Conservation (phyloP, 345 rosid genomes). For the Gossypium longicalyx region DNA sequence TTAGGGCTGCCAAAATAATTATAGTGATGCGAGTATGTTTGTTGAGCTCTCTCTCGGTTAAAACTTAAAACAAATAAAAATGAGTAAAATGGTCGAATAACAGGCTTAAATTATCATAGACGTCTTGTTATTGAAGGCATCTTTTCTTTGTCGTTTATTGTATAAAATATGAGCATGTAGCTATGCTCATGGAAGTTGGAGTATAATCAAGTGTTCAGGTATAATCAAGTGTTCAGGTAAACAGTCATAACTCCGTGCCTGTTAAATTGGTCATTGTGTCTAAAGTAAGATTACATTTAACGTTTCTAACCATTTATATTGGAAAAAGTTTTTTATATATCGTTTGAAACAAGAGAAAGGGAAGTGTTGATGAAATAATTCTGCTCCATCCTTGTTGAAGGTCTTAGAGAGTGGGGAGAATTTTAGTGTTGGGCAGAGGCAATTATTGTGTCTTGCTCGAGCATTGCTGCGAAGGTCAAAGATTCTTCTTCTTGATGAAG, state of each 20-base stretch:
- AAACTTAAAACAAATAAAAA: background rate
- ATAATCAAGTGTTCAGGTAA: background rate
- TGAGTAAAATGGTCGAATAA: background rate
- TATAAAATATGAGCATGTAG: background rate
- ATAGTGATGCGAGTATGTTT: background rate
- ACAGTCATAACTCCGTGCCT: background rate
- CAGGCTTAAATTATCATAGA: background rate
- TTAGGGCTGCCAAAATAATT: background rate
- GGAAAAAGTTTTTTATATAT: background rate
- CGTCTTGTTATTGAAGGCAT: background rate
- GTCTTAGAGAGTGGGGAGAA: conserved; percentile 87
- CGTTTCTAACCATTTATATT: background rate
- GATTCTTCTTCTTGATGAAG: conserved; percentile 95
- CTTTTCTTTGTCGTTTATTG: background rate
- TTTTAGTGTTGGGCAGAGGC: conserved; percentile 93
- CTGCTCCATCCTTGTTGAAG: conserved; percentile 22
- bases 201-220: background rate
- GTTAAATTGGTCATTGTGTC: background rate
- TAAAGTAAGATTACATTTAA: background rate
- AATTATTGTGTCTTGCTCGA: conserved; percentile 83
- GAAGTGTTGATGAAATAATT: background rate
- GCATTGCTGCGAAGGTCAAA: conserved; percentile 80
- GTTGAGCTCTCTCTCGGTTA: background rate
- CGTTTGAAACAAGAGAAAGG: background rate
- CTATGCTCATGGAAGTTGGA: background rate